Evolutionary conservation across 441 rosid genomes (phyloP), one percentile per base, ranked within the genome.

Genomic region (Populus hybrid): DNA sequence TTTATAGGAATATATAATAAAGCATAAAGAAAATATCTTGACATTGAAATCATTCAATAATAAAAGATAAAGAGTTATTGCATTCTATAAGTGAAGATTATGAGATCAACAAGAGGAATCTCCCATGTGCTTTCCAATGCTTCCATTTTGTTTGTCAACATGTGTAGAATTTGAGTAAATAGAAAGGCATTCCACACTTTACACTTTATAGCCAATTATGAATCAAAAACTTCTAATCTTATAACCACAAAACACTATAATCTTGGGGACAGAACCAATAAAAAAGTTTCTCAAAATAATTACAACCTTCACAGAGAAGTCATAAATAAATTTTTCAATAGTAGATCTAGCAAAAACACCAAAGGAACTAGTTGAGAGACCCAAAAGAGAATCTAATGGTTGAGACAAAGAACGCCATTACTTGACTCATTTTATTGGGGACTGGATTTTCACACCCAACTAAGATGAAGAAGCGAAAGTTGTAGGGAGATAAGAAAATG

Each of bases 241-340:
- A 11, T 1, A 16, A 32, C 61, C 71, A 66, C 11, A 42, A 40
- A 26, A 5, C 66, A 42, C 53, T 12, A 42, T 42, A 12, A 10
- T 42, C 50, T 3, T 34, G 1, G 8, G 8, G 36, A 34, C 0
- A 6, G 0, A 34, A 34, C 36, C 1, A 34, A 34, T 34, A 34
- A 34, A 34, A 34, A 34, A 6, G 50, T 30, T 42, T 63, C 5
- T 12, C 4, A 9, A 72, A 30, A 73, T 67, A 64, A 72, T 6
- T 36, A n/a, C 20, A 77, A 93, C 98, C 92, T 94, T 95, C 21
- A 92, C 95, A 34, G 94, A 87, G 88, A 83, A 95, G 36, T 92
- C 94, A 71, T 94, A 81, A 34, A 94, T 76, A 63, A 85, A 82
- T 83, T 90, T 95, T 83, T 87, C 95, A 0, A 95, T 84, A 69